Evolutionary conservation across 164 flowering plant species (phyloP).

Genomic region (Umbilicus rupestris): DNA sequence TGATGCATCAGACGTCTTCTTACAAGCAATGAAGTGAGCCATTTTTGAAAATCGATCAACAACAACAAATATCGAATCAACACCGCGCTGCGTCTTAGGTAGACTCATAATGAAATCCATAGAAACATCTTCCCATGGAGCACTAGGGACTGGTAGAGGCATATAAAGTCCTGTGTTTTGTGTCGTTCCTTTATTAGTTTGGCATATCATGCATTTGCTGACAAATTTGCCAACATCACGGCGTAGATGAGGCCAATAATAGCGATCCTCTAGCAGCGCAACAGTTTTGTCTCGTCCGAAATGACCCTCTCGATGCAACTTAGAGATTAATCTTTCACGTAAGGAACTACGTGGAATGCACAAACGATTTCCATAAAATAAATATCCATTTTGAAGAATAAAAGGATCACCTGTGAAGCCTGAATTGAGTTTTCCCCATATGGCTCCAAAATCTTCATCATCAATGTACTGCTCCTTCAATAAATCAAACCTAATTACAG

Average conservation of each 20-base stretch:
- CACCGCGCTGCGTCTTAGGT: conserved; percentile 6
- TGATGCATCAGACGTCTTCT: no score
- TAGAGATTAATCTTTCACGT: conserved; percentile 1
- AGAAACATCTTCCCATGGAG: conserved; percentile 9
- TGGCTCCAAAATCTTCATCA: conserved; percentile 6
- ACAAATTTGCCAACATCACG: conserved; percentile 4
- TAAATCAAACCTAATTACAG: conserved; percentile 9
- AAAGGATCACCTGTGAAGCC: background rate
- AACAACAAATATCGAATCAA: conserved; percentile 13
- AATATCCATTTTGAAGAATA: no score
- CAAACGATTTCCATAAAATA: no score
- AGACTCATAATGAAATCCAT: conserved; percentile 15
- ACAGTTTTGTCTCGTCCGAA: conserved; percentile 8
- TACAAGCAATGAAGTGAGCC: no score
- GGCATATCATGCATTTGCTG: conserved; percentile 1
- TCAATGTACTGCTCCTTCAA: conserved; percentile 7
- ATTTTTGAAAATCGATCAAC: conserved; percentile 13
- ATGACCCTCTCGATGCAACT: conserved; percentile 4
- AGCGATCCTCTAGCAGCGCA: background rate
- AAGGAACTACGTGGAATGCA: conserved; percentile 11
- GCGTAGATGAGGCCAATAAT: no score
- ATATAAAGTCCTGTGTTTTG: conserved; percentile 10
- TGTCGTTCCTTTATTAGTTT: background rate
- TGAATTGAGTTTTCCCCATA: conserved; percentile 5
- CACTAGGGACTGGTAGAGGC: conserved; percentile 5